Evolutionary conservation across 768 basidiomycete genomes (phyloP), one percentile per base, ranked within the genome.

Genomic region (Naganishia vishniacii): DNA sequence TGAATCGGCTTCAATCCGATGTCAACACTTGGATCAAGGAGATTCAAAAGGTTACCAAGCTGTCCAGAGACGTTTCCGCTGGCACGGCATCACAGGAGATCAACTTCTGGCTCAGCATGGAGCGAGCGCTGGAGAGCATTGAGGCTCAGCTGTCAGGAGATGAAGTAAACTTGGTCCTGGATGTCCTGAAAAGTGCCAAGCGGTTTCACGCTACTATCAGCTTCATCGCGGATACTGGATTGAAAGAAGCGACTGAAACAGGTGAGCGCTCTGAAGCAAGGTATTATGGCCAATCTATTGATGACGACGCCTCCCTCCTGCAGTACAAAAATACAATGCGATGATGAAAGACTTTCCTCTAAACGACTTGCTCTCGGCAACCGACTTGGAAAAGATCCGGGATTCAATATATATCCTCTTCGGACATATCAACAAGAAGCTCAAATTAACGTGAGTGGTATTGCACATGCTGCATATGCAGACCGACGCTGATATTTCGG

Each of bases 321-420:
- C 69, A 90, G 94, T 97, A 12, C 91, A 93, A 81, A 97, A 95
- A 77, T 94, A 97, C 81, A 98, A 99, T 72, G 87, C 89, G 67
- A 82, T 98, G 62, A 98, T 99, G 95, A 95, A 94, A 79, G 95
- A 99, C 73, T 98, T 98, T 71, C 95, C 95, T 0, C 81, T 99
- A 29, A 95, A 99, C 75, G 94, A 97, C 73, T 85, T 98, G 20
- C 83, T 99, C 28, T 91, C 93, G 9, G 91, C 95, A 0, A 95
- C 95, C 2, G 95, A 98, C 76, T 84, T 98, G 1, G 88, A 89
- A 75, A 95, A 93, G 80, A 87, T 98, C 40, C 88, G 94, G 73
- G 91, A 95, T 77, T 86, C 89, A 4, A 81, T 97, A 13, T 78
- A 83, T 0, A 82, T 88, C 64, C 94, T 98, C 74, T 97, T 98